phyloP scores from a whole-genome alignment of 192 early-diverging fungal species.

The Chytriomyces confervae region DNA sequence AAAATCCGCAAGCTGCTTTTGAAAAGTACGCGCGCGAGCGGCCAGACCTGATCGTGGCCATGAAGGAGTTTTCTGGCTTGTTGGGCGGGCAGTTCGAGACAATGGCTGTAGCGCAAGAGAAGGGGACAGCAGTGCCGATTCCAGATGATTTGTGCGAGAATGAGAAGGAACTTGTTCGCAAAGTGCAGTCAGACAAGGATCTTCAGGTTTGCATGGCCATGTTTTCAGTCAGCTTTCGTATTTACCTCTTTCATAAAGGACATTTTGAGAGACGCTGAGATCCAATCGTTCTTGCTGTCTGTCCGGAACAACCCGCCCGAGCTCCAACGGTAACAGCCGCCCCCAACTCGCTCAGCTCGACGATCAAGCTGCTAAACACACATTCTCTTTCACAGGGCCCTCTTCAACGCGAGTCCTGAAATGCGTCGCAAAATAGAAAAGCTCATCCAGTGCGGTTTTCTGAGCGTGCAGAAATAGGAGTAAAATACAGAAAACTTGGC shows the following conservation, averaged over 20 bases:
- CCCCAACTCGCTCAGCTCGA: neutral
- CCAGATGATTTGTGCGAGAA: conserved; percentile 34
- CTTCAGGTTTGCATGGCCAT: conserved; percentile 23
- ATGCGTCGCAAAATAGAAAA: conserved; percentile 32
- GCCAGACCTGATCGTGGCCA: conserved; percentile 45
- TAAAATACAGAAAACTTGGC: too few species aligned
- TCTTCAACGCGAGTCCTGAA: conserved; percentile 4
- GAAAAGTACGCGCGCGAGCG: conserved; percentile 34
- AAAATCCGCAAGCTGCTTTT: conserved; percentile 45
- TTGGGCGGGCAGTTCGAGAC: conserved; percentile 42
- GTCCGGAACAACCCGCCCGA: conserved; percentile 30
- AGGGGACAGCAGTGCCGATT: neutral
- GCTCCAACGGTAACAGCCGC: conserved; percentile 9
- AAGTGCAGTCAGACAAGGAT: conserved; percentile 36
- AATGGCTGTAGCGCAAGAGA: conserved; percentile 20
- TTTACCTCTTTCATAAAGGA: conserved; percentile 8
- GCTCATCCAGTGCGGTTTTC: conserved; percentile 36
- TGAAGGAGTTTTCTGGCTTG: conserved; percentile 50
- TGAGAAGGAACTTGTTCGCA: conserved; percentile 42
- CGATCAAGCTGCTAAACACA: neutral
- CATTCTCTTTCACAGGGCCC: neutral
- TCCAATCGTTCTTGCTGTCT: conserved; percentile 31
- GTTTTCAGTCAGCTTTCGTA: neutral
- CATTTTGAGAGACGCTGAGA: conserved; percentile 13
- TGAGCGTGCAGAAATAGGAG: conserved; percentile 20